phyloP scores from a whole-genome alignment of 2,329 filamentous ascomycete species.

The Aureobasidium sp. region DNA sequence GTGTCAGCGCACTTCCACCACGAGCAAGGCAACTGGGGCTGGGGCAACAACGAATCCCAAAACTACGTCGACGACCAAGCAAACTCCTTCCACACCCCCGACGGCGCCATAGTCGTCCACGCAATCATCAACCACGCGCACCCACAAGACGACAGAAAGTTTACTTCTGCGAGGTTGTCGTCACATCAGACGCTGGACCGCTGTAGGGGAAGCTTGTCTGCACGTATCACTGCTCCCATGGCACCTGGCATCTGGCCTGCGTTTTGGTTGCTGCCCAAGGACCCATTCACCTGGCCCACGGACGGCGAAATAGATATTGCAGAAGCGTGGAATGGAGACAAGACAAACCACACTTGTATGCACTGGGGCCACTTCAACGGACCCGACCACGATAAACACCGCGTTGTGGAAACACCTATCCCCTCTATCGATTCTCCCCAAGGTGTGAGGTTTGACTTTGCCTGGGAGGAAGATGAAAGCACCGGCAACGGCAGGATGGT shows the following conservation, averaged over 20 bases:
- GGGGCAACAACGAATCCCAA: conserved; percentile 55
- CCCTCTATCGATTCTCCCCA: conserved; percentile 38
- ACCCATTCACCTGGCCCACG: conserved; percentile 51
- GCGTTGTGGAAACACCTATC: conserved; percentile 44
- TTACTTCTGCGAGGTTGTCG: conserved; percentile 49
- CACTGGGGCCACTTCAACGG: conserved; percentile 51
- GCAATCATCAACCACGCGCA: conserved; percentile 35
- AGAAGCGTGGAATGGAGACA: conserved; percentile 53
- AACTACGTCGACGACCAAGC: conserved; percentile 44
- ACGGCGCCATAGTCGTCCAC: conserved; percentile 46
- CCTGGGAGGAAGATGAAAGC: conserved; percentile 44
- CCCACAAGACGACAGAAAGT: conserved; percentile 34
- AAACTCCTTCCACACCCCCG: conserved; percentile 49
- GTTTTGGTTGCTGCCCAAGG: conserved; percentile 52
- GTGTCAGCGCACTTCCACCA: conserved; percentile 47
- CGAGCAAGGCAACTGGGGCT: conserved; percentile 50
- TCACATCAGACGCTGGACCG: conserved; percentile 44
- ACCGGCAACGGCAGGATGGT: conserved; percentile 39
- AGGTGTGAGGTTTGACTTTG: conserved; percentile 48
- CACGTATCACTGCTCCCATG: conserved; percentile 44
- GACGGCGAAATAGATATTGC: conserved; percentile 55
- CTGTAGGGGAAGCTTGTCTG: conserved; percentile 46
- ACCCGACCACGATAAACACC: conserved; percentile 49
- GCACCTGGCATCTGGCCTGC: conserved; percentile 54
- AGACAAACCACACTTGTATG: conserved; percentile 48